Evolutionary conservation across 2,329 filamentous ascomycete genomes (phyloP), one percentile per base, ranked within the genome.

Genomic region (Ophiostoma sp.): DNA sequence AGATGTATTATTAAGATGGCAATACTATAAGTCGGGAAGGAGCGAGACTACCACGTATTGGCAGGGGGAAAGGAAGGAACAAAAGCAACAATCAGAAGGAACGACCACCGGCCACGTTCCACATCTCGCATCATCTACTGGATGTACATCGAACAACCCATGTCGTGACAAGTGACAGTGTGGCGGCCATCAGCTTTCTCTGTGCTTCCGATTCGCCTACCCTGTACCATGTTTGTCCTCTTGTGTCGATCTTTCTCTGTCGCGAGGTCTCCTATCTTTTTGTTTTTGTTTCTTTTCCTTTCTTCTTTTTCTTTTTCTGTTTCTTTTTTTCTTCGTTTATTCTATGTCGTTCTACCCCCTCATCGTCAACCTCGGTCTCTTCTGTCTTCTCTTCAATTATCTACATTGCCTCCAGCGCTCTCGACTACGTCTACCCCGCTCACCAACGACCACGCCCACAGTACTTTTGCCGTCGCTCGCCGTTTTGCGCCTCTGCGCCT

Each of bases 381-480:
- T 27, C 68, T 35, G 7, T 41, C 27, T 33, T 33, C n/a, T 68
- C 36, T 52, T 23, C 31, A 27, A 33, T 60, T 33, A 2, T n/a
- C 52, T 13, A 35, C 33, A 4, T 54, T 5, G 13, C 6, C 33
- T 60, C n/a, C 27, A 13, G 39, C 67, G 44, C 27, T 27, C 67
- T 1, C 15, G 27, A 39, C 36, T 36, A n/a, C 36, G 23, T n/a
- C 23, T 15, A 60, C 57, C 52, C 52, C 52, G 52, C 52, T 27
- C 27, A n/a, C 48, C 48, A 27, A 31, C n/a, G 3, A 48, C 52
- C 17, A 54, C 52, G n/a, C 52, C 31, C 41, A 35, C 68, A 17
- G 67, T 39, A 60, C 54, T 64, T 68, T 60, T 54, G 36, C 20
- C 52, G 52, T 27, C 52, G 52, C 52, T 57, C 10, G 23, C 52